These are phyloP conservation scores for Protomyces lactucae-debilis DNA, from an alignment of 1,139 yeast species.

Conservation along the genomic window DNA sequence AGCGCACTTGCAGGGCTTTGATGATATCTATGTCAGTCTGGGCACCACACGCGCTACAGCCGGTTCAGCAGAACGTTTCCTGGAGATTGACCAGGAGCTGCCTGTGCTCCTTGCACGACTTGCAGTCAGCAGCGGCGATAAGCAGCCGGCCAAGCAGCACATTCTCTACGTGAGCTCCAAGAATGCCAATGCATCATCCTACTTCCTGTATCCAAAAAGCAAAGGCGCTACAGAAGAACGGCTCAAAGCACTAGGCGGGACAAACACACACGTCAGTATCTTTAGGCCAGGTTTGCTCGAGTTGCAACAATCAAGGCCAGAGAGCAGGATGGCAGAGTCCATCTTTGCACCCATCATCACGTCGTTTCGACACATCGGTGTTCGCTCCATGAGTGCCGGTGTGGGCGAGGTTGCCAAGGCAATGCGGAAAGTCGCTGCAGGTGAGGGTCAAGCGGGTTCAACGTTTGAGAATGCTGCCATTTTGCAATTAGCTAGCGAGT, in stretches of 20 bases:
- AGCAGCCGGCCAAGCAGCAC: conserved; percentile 4
- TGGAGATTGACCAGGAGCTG: conserved; percentile 19
- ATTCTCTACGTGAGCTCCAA: conserved; percentile 15
- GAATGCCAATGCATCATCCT: conserved; percentile 13
- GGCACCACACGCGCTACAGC: conserved; percentile 26
- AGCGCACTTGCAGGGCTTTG: conserved; percentile 12
- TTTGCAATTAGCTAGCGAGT: neutral
- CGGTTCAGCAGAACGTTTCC: conserved; percentile 16
- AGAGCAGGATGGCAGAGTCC: conserved; percentile 1
- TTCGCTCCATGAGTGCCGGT: conserved; percentile 1
- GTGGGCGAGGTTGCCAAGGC: conserved; percentile 20
- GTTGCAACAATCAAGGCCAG: neutral
- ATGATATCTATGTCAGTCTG: conserved; percentile 14
- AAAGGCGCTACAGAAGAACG: conserved; percentile 24
- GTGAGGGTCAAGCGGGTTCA: neutral
- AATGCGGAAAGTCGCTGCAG: conserved; percentile 12
- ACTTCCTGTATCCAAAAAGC: conserved; percentile 16
- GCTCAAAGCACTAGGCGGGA: conserved; percentile 2
- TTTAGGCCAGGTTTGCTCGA: conserved; percentile 15
- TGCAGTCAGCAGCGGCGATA: neutral
- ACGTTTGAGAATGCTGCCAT: neutral
- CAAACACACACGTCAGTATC: neutral
- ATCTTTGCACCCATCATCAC: neutral
- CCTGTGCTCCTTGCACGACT: conserved; percentile 7
- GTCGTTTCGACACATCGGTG: conserved; percentile 5